Percentiles rank a stretch among this genome's conserved stretches.
Evolutionary conservation across 768 basidiomycete genomes (phyloP).

Genomic region (Boletellus emodensis): DNA sequence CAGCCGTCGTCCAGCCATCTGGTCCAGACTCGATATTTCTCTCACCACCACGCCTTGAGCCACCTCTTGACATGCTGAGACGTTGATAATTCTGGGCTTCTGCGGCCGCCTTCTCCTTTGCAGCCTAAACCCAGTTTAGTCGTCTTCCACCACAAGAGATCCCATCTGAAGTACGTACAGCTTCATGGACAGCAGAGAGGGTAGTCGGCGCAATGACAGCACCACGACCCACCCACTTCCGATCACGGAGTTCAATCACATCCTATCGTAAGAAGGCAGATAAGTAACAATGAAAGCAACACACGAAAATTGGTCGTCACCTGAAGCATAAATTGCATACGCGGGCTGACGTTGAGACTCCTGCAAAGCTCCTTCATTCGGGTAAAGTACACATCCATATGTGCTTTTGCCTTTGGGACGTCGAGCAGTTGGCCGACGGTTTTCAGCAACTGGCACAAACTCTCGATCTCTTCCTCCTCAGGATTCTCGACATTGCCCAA

Average conservation of each 20-base stretch:
- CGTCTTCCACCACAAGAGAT: background rate
- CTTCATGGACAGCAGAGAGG: slow-evolving; percentile 83
- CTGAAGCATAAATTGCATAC: slow-evolving; percentile 95
- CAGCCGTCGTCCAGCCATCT: slow-evolving; percentile 86
- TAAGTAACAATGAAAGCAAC: background rate
- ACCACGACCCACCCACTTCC: slow-evolving; percentile 76
- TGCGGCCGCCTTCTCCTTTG: slow-evolving; percentile 71
- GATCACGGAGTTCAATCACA: slow-evolving; percentile 80
- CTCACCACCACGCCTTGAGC: slow-evolving; percentile 82
- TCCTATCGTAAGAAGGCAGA: slow-evolving; percentile 51
- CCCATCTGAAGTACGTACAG: slow-evolving; percentile 45
- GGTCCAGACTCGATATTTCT: slow-evolving; percentile 60
- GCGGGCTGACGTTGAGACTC: slow-evolving; percentile 70
- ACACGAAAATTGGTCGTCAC: slow-evolving; percentile 41
- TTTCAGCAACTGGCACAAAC: slow-evolving; percentile 84
- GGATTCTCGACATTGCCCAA: slow-evolving; percentile 91
- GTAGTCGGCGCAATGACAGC: slow-evolving; percentile 77
- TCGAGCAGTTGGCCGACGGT: slow-evolving; percentile 88
- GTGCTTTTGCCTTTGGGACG: slow-evolving; percentile 71
- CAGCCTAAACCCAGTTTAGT: slow-evolving; percentile 47
- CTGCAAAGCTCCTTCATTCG: slow-evolving; percentile 82
- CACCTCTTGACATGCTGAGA: slow-evolving; percentile 82
- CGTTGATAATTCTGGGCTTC: slow-evolving; percentile 60
- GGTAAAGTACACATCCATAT: slow-evolving; percentile 91
- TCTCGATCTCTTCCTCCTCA: slow-evolving; percentile 97